Base-by-base conservation (phyloP, 176 grass and related monocot species). In the Ampelocalamus luodianensis region DNA sequence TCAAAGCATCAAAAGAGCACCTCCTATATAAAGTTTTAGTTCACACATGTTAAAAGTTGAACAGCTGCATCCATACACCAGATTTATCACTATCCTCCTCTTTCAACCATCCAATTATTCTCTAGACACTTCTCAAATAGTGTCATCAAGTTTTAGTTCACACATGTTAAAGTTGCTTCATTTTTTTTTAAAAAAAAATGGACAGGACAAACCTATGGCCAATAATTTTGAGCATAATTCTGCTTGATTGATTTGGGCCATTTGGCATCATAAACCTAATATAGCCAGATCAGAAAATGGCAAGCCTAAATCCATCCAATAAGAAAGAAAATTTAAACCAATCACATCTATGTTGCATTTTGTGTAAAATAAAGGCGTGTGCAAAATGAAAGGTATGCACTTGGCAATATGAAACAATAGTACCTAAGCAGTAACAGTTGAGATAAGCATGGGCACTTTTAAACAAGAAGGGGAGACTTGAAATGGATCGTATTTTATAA, bases 1-100 rank as follows among this genome's bases (percentile, higher is more conserved):
- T 79, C 18, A 49, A 74, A 56, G n/a, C 20, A 79, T 20, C 10
- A 84, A 59, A 49, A 66, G 66, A 86, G 5, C 12, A 37, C 9
- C 16, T 23, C 22, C 8, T 8, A 44, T 13, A 74, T 54, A 65
- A n/a, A 43, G 32, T 15, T 75, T 37, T 36, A 76, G 44, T 64
- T 61, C 63, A 34, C 10, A 60, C 5, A 10, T 69, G n/a, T 51
- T 37, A 60, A 79, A 79, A 38, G 27, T 26, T 26, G 22, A 71
- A 37, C 39, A 27, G 5, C 14, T 55, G 46, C 15, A 42, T 53
- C 5, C 14, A 12, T 75, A 12, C 71, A 74, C 27, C 22, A 66
- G 45, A 75, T 54, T 23, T 39, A 46, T 32, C 11, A 20, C 36
- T 67, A 29, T 56, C 5, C 22, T 56, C 5, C 22, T 40, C 1